These are phyloP conservation scores for Botryotinia calthae DNA, from an alignment of 2,329 filamentous ascomycete genomes.

Conservation along the genomic window DNA sequence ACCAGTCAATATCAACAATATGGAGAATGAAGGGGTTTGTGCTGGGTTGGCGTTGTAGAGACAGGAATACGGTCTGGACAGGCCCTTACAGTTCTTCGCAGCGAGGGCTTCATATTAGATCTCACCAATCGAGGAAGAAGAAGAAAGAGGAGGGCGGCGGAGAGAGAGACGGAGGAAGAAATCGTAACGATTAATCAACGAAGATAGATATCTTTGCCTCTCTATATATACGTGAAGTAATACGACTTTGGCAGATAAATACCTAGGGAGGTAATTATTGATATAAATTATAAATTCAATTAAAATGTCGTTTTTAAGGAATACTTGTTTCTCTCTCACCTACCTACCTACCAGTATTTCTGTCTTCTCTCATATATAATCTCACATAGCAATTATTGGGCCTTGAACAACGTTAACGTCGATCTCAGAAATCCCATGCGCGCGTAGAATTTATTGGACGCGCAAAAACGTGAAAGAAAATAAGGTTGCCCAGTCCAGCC, in stretches of 20 bases:
- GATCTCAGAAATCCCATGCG: not conserved
- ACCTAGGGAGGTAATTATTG: not conserved
- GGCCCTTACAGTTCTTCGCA: not conserved
- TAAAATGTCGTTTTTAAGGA: not conserved
- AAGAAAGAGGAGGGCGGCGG: not conserved
- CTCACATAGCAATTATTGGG: not conserved
- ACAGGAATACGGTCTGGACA: not conserved
- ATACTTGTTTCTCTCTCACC: not conserved
- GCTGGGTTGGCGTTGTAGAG: too few species aligned
- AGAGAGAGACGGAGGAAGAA: not conserved
- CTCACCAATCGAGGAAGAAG: not conserved
- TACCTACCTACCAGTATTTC: not conserved
- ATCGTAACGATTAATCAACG: too few species aligned
- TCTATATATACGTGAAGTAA: too few species aligned
- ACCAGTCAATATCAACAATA: not conserved
- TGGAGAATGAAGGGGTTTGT: not conserved
- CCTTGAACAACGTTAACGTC: too few species aligned
- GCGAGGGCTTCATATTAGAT: not conserved
- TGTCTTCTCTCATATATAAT: not conserved
- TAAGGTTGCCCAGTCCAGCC: not conserved
- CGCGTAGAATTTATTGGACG: not conserved
- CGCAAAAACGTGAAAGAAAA: constrained; percentile 4
- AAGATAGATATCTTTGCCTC: not conserved
- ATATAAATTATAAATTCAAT: not conserved
- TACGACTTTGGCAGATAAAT: not conserved